These are phyloP conservation scores for Sugiyamaella americana DNA, from an alignment of 805 yeast species.

Conservation along the genomic window DNA sequence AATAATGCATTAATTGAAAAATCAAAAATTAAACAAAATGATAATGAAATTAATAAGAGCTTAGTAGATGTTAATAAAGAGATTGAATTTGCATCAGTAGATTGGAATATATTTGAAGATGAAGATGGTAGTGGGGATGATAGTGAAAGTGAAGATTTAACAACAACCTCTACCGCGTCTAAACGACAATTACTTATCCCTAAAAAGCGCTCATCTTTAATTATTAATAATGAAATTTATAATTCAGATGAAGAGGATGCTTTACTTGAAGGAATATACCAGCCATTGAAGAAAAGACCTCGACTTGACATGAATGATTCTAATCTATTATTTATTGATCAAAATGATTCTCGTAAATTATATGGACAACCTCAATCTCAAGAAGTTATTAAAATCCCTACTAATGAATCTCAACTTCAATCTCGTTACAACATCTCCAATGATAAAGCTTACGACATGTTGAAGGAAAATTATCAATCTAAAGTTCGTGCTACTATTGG, in stretches of 20 bases:
- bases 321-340: conserved; percentile 58
- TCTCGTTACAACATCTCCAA: conserved; percentile 78
- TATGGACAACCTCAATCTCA: conserved; percentile 6
- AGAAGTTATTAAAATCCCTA: conserved; percentile 41
- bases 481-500: conserved; percentile 91
- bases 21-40: not conserved
- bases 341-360: conserved; percentile 18
- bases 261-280: conserved; percentile 63
- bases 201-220: conserved; percentile 1
- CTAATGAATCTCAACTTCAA: conserved; percentile 48
- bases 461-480: conserved; percentile 81
- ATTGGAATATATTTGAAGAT: conserved; percentile 19
- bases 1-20: conserved; percentile 1
- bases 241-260: conserved; percentile 46
- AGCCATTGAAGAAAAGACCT: conserved; percentile 21
- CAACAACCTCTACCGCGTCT: not conserved
- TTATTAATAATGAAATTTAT: conserved; percentile 11
- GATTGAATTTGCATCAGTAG: conserved; percentile 23
- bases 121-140: not conserved
- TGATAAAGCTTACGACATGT: conserved; percentile 75
- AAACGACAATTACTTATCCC: conserved; percentile 66
- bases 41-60: not conserved
- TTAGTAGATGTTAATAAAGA: conserved; percentile 3
- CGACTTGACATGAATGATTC: conserved; percentile 85
- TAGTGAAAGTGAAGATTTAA: not conserved